These are phyloP conservation scores for Populus alba DNA, from an alignment of 345 rosid genomes.

Conservation along the genomic window DNA sequence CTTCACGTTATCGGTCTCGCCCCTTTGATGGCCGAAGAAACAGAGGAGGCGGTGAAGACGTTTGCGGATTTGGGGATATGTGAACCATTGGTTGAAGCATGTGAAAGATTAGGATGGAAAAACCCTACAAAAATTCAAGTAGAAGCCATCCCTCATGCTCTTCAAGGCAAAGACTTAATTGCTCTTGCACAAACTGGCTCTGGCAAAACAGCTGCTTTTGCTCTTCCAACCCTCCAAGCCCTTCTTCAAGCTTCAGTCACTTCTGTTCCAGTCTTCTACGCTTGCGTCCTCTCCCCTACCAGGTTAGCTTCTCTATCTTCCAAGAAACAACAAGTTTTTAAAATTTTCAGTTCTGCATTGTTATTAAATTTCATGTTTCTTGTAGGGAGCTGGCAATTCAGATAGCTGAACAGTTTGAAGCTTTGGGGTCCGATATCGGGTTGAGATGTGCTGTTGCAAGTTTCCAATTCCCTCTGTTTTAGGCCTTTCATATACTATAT, in stretches of 20 bases:
- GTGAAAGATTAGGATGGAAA: conserved; percentile 70
- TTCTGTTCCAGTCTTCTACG: conserved; percentile 72
- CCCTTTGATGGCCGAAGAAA: conserved; percentile 26
- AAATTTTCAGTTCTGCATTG: no score
- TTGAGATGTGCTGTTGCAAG: conserved; percentile 87
- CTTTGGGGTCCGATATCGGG: conserved; percentile 74
- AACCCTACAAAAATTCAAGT: conserved; percentile 77
- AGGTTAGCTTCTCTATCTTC: conserved; percentile 37
- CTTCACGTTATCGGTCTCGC: no score
- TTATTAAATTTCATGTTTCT: not conserved
- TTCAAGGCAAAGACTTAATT: conserved; percentile 89
- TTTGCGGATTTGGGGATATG: conserved; percentile 70
- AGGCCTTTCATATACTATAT: no score
- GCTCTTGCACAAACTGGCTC: conserved; percentile 95
- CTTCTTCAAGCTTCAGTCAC: conserved; percentile 58
- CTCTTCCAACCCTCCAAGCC: conserved; percentile 79
- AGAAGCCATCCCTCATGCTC: conserved; percentile 80
- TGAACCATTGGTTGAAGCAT: conserved; percentile 66
- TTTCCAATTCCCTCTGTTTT: not conserved
- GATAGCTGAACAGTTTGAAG: conserved; percentile 95
- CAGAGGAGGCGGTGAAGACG: conserved; percentile 50
- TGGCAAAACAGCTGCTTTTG: conserved; percentile 96
- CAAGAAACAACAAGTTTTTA: no score
- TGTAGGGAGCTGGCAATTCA: conserved; percentile 86
- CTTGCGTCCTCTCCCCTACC: conserved; percentile 88